phyloP scores from a whole-genome alignment of 805 yeast genomes.

The Blastobotrys attinorum region DNA sequence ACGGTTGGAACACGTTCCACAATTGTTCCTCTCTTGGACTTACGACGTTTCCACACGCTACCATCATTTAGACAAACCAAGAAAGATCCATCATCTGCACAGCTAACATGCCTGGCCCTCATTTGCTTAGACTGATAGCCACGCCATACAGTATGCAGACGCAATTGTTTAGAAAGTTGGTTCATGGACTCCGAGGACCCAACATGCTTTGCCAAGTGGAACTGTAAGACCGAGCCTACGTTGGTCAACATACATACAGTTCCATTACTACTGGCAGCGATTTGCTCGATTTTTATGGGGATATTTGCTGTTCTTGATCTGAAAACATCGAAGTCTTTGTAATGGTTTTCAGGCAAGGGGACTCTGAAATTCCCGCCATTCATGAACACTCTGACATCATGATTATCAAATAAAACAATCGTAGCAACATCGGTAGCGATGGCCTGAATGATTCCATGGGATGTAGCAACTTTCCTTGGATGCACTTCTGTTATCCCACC shows the following conservation, averaged over 20 bases:
- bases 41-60: constrained; percentile 38
- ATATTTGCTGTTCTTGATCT: constrained; percentile 7
- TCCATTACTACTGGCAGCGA: constrained; percentile 19
- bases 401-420: constrained; percentile 46
- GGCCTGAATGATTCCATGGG: constrained; percentile 44
- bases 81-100: constrained; percentile 60
- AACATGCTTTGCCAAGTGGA: constrained; percentile 18
- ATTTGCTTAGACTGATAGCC: constrained; percentile 36
- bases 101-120: constrained; percentile 59
- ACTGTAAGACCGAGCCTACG: constrained; percentile 18
- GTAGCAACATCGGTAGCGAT: constrained; percentile 65
- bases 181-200: constrained; percentile 11
- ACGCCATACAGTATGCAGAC: constrained; percentile 21
- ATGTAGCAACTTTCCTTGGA: constrained; percentile 36
- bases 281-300: constrained; percentile 13
- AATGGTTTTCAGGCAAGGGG: constrained; percentile 25
- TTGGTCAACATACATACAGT: constrained; percentile 19
- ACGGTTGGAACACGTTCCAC: constrained; percentile 46
- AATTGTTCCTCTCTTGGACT: constrained; percentile 36
- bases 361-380: constrained; percentile 51
- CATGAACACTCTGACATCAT: constrained; percentile 56
- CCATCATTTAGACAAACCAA: constrained; percentile 65
- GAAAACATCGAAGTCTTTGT: constrained; percentile 16
- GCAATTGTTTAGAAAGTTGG: constrained; percentile 12
- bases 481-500: constrained; percentile 21